Evolutionary conservation across 345 rosid genomes (phyloP), one percentile per base, ranked within the genome.

Genomic region (Citrus reticulata): DNA sequence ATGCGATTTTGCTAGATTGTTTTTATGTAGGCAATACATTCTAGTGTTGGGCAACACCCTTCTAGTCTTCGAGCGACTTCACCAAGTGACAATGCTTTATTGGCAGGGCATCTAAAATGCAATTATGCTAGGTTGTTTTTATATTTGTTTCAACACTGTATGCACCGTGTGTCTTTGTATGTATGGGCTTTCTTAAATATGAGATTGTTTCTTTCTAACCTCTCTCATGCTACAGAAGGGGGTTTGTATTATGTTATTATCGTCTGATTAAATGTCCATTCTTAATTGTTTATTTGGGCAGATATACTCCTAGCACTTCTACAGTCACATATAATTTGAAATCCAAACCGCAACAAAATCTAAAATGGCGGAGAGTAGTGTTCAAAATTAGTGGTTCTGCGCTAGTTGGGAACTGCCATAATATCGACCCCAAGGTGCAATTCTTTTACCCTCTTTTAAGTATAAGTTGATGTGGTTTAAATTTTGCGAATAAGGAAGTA

Each of bases 361-460:
- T 84, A 54, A 88, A 82, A 74, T 88, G 90, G 90, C 76, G 60
- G 62, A 85, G 90, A 79, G 84, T 88, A 17, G 87, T 88, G 74
- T 82, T 88, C 70, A 88, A 85, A 74, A 88, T 88, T 73, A 88
- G 87, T 58, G 88, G 90, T 72, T 64, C 82, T 80, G 82, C 88
- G 10, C 73, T 88, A 81, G 81, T 87, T 17, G 90, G 84, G 62
- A 82, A 80, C 80, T 72, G 82, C 83, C 84, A 85, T 29, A 84
- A 77, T 66, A 82, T 88, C 54, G 87, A 85, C 40, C 80, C 88
- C 30, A 80, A 87, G 90, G 90, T 87, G 72, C 76, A 24, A 70
- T 55, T 54, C 9, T 46, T 67, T 30, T 24, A 30, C 6, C 4
- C 16, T 20, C 42, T 9, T 34, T 34, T 67, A 19, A 6, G 4